Conservation (phyloP, 1,284 basidiomycete genomes). For the Sporisorium exsertum region DNA sequence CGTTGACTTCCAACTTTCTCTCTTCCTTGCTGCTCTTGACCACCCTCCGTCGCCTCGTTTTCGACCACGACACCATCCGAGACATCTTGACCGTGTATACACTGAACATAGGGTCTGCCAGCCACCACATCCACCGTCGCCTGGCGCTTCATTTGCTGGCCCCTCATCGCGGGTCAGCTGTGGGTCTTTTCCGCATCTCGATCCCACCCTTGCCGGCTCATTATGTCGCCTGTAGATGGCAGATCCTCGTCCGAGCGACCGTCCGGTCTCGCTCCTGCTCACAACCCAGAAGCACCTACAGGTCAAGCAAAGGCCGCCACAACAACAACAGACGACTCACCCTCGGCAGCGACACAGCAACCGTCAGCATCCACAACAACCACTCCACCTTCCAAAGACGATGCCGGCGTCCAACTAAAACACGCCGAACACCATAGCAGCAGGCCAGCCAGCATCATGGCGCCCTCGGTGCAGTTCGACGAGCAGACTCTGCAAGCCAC, state of each 20-base stretch:
- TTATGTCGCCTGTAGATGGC: slow-evolving; percentile 19
- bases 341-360: slow-evolving; percentile 10
- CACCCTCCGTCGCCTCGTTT: not conserved
- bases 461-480: slow-evolving; percentile 51
- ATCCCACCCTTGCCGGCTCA: not conserved
- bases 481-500: slow-evolving; percentile 44
- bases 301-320: not conserved
- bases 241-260: slow-evolving; percentile 15
- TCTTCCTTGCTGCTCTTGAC: not conserved
- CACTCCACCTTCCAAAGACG: slow-evolving; percentile 17
- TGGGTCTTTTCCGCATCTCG: not conserved
- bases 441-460: slow-evolving; percentile 28
- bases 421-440: slow-evolving; percentile 22
- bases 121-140: not conserved
- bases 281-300: not conserved
- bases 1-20: not conserved
- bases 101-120: no score
- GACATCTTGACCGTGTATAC: no score
- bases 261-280: slow-evolving; percentile 18
- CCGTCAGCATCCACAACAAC: slow-evolving; percentile 4
- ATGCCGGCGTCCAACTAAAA: slow-evolving; percentile 26
- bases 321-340: not conserved
- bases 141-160: not conserved
- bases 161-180: not conserved
- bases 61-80: not conserved